Evolutionary conservation across 176 grass and related monocot species (phyloP).

Genomic region (Phoenix roebelenii): DNA sequence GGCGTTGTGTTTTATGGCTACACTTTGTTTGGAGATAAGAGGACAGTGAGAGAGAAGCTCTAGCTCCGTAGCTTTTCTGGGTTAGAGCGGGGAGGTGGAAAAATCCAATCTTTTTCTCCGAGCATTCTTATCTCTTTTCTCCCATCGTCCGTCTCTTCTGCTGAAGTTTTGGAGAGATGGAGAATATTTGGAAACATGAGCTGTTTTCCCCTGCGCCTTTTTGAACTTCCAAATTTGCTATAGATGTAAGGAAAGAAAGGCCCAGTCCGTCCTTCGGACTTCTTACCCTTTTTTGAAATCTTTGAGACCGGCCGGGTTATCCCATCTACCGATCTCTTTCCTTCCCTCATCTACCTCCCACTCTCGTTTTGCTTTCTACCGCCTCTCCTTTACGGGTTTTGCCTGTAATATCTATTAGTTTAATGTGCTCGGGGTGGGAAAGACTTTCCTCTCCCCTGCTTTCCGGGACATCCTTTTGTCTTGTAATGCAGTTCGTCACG

Average conservation of each 20-base stretch:
- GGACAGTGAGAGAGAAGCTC: too few relatives aligned
- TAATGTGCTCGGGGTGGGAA: background rate
- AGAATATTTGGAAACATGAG: slow-evolving; percentile 30
- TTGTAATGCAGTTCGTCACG: slow-evolving; percentile 31
- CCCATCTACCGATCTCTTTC: slow-evolving; percentile 6
- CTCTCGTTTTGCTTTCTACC: slow-evolving; percentile 8
- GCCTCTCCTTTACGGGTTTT: background rate
- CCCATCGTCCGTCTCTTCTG: slow-evolving; percentile 20
- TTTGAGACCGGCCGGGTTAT: too few relatives aligned
- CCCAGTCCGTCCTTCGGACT: too few relatives aligned
- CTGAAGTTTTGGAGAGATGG: slow-evolving; percentile 16
- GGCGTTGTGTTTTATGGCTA: too few relatives aligned
- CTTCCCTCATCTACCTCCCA: slow-evolving; percentile 4
- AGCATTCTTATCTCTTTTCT: slow-evolving; percentile 3
- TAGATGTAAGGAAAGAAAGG: too few relatives aligned
- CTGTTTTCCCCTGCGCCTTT: slow-evolving; percentile 17
- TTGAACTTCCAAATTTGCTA: background rate
- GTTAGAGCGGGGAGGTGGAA: too few relatives aligned
- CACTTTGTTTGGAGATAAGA: too few relatives aligned
- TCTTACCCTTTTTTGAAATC: too few relatives aligned
- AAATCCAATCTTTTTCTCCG: too few relatives aligned
- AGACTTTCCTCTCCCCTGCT: slow-evolving; percentile 1
- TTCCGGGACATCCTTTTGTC: slow-evolving; percentile 32
- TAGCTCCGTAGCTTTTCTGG: too few relatives aligned
- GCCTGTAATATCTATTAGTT: background rate